Evolutionary conservation across 805 yeast species (phyloP), one percentile per base, ranked within the genome.

Genomic region (Candida tammaniensis): DNA sequence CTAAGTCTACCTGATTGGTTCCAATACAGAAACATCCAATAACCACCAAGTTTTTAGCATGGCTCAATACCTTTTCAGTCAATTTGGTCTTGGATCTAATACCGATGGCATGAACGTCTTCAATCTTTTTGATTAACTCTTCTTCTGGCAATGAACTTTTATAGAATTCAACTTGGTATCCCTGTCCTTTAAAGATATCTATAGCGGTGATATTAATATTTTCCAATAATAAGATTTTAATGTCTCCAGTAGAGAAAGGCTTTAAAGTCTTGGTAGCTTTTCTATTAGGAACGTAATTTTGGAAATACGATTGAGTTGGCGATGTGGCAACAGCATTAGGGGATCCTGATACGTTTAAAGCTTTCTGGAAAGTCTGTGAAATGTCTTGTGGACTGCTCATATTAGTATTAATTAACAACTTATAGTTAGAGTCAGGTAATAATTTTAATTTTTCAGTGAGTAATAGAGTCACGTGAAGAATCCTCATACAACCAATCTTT

Each of bases 1-100:
- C 86, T 45, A 89, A 74, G 61, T 93, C 94, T 36, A 93, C 98
- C 70, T 93, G 98, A 70, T 93, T 93, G 42, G 98, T 93, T 55
- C 98, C 98, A 50, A 93, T 93, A 75, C 98, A 93, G 84, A 93
- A 93, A 71, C 98, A 93, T 38, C 98, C 98, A 63, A 93, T 72
- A 20, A 78, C 89, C 17, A 85, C 85, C 63, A 93, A 74, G 70
- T 91, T 86, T 60, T 81, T 83, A 38, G 98, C 98, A 51, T 85
- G 86, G 45, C 77, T 71, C 51, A 93, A 72, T 18, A 93, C 80
- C 33, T 78, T 79, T 48, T 77, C 82, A 25, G 88, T 86, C 55
- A 93, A 72, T 62, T 80, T 85, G 33, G 98, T 93, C 73, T 93
- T 93, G 41, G 98, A 93, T 72, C 98, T 86, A 57, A 93, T 89